Evolutionary conservation across 176 grass and related monocot species (phyloP).

Genomic region (Carex cristatella): DNA sequence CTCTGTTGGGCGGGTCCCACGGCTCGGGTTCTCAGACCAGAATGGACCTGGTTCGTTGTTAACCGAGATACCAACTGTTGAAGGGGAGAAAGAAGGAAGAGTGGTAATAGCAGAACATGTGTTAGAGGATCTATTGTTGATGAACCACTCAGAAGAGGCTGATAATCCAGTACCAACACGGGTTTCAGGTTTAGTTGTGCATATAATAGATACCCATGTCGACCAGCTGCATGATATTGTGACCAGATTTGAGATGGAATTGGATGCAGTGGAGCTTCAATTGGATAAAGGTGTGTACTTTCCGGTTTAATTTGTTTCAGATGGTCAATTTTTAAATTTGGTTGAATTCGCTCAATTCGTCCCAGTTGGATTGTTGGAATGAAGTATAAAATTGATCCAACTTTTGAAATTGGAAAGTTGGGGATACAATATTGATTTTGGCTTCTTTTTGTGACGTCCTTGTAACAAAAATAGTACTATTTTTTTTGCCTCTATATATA

Average conservation of each 20-base stretch:
- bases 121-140: constrained; percentile 80
- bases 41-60: constrained; percentile 51
- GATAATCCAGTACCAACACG: constrained; percentile 78
- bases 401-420: neutral
- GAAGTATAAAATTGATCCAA: constrained; percentile 4
- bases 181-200: constrained; percentile 77
- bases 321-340: neutral
- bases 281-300: constrained; percentile 66
- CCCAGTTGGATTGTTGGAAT: constrained; percentile 5
- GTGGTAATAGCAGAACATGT: constrained; percentile 67
- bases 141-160: constrained; percentile 92
- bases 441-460: neutral
- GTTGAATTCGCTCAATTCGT: neutral
- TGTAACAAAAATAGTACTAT: neutral
- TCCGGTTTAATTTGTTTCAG: neutral
- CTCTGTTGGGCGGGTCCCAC: constrained; percentile 69
- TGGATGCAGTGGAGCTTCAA: constrained; percentile 74
- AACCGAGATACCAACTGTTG: constrained; percentile 72
- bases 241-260: constrained; percentile 78
- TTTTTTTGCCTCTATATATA: constrained; percentile 27
- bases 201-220: constrained; percentile 80
- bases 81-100: constrained; percentile 37
- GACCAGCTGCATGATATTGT: constrained; percentile 97
- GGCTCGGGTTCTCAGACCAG: constrained; percentile 53
- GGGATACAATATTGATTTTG: neutral